These are phyloP conservation scores for Favolaschia claudopus DNA, from an alignment of 768 basidiomycete species.

Conservation along the genomic window DNA sequence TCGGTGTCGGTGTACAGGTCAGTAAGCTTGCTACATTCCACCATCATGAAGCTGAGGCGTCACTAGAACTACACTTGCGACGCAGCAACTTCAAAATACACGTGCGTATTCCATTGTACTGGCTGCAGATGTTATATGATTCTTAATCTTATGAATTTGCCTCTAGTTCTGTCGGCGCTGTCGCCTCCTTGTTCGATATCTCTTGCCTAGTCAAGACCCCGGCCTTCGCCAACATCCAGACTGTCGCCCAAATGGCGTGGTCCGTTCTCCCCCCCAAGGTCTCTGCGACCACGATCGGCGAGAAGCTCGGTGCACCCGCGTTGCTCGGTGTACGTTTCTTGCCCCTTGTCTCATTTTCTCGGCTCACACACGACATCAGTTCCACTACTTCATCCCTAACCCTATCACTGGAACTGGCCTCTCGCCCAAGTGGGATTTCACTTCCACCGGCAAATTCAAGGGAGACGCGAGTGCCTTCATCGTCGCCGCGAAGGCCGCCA, in stretches of 20 bases:
- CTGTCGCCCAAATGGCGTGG: conserved; percentile 29
- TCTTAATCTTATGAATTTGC: conserved; percentile 21
- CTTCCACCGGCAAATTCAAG: conserved; percentile 29
- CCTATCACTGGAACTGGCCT: conserved; percentile 40
- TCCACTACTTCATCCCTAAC: conserved; percentile 54
- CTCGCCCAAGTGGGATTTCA: conserved; percentile 51
- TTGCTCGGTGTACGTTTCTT: conserved; percentile 20
- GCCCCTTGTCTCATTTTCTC: conserved; percentile 21
- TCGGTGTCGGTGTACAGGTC: conserved; percentile 53
- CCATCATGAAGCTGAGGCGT: no score
- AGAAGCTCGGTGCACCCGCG: not conserved
- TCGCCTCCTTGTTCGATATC: conserved; percentile 46
- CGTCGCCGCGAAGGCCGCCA: conserved; percentile 33
- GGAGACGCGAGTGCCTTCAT: conserved; percentile 21
- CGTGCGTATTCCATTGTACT: conserved; percentile 33
- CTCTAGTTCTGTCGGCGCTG: conserved; percentile 35
- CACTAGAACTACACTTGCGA: conserved; percentile 54
- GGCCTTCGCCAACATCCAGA: conserved; percentile 29
- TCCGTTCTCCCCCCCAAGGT: conserved; percentile 9
- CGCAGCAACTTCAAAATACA: conserved; percentile 39
- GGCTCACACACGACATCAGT: conserved; percentile 21
- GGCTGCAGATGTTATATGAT: not conserved
- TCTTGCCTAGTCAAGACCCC: conserved; percentile 43
- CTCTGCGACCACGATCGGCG: conserved; percentile 19
- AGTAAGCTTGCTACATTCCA: no score